These are phyloP conservation scores for Triticum monococcum DNA, from an alignment of 176 grass and related monocot genomes.

Conservation along the genomic window DNA sequence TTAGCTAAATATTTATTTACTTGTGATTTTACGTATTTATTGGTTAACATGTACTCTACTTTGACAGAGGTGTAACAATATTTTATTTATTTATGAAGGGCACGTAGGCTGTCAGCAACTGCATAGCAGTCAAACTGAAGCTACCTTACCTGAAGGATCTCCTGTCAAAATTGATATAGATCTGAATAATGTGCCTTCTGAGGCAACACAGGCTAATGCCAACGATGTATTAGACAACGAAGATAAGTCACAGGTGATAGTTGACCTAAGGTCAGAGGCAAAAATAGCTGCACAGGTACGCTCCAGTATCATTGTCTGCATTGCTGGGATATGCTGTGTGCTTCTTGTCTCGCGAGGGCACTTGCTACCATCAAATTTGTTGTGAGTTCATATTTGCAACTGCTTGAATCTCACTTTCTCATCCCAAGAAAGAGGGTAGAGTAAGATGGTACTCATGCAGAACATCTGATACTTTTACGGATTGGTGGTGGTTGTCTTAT, in stretches of 20 bases:
- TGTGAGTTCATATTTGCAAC: not conserved
- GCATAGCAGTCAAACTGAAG: slow-evolving; percentile 22
- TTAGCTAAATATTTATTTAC: not conserved
- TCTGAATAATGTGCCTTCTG: slow-evolving; percentile 25
- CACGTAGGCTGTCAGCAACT: slow-evolving; percentile 28
- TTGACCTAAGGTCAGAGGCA: slow-evolving; percentile 74
- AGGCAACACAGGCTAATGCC: slow-evolving; percentile 27
- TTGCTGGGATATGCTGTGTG: not conserved
- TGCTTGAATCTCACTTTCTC: slow-evolving; percentile 19
- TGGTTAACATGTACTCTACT: not conserved
- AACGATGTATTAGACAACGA: slow-evolving; percentile 34
- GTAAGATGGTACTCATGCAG: not conserved
- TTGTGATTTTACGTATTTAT: slow-evolving; percentile 22
- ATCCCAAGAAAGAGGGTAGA: not conserved
- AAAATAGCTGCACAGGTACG: slow-evolving; percentile 67
- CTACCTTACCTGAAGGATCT: slow-evolving; percentile 14
- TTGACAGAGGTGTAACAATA: not conserved
- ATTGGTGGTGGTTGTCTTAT: not conserved
- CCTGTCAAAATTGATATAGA: slow-evolving; percentile 29
- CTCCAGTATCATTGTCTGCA: slow-evolving; percentile 5
- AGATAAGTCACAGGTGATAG: slow-evolving; percentile 30
- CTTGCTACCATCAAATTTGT: slow-evolving; percentile 7
- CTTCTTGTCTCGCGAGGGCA: not conserved
- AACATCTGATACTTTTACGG: not conserved
- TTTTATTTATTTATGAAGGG: slow-evolving; percentile 38